Base-by-base conservation (phyloP, 805 yeast species). In the Cyberlindnera americana region DNA sequence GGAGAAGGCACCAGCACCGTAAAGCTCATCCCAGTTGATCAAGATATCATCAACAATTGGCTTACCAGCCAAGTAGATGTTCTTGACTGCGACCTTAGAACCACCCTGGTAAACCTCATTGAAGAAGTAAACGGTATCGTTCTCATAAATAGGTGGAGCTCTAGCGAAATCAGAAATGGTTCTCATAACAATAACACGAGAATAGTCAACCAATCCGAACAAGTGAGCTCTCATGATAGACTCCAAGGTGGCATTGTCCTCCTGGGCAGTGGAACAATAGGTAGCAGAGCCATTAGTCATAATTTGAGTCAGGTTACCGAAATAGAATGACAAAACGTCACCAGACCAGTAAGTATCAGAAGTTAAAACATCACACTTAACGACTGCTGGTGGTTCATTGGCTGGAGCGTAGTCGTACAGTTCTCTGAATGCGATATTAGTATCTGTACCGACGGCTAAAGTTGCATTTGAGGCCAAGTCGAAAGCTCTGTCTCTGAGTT, bases 281-380 rank as follows among this genome's bases (percentile, higher is more conserved):
- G 46, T 42, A 17, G 46, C 46, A 24, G 40, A 19, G 5, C 46
- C 46, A 33, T 42, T 42, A 26, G 46, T 42, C 46, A 42, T 42
- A 15, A 42, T 24, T 19, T 32, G 37, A 30, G 46, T 42, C 42
- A 42, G 25, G 42, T 42, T 42, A 24, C 42, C 46, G 18, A 42
- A 42, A 40, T 42, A 42, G 42, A 38, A 38, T 26, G 42, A 37
- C 33, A 42, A 24, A 15, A 42, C 28, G 19, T 42, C 42, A 35
- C 46, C 46, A 17, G 42, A 7, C 42, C 42, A 42, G 37, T 42
- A 42, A n/a, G 46, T 38, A 38, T 42, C 46, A 21, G 46, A 38
- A 19, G 46, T 42, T 14, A 42, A 26, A 16, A 32, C 40, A 21
- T 42, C 46, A 35, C 46, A 42, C 31, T 42, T 42, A 12, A 42